Base-by-base conservation (phyloP, 192 early-diverging fungal species). In the Oehlia diaphana region DNA sequence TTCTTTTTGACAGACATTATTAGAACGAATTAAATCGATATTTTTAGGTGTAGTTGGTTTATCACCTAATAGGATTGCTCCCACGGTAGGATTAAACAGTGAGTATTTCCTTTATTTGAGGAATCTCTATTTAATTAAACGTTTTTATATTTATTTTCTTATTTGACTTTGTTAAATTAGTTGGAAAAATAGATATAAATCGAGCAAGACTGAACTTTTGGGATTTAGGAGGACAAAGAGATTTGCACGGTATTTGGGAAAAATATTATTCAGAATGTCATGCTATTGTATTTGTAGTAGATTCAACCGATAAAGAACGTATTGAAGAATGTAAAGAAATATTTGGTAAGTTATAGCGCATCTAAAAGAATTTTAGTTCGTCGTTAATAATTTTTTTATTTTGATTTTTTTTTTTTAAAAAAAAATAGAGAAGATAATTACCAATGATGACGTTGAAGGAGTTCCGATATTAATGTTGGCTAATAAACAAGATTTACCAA, bases 81-180 rank as follows among this genome's bases (percentile, higher is more conserved):
- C 96, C 0, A 99, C 97, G 3, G 94, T 99, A 2, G 97, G 97
- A 13, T 85, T 99, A 31, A 99, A 99, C 80, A 94, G 96, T 91
- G 86, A 72, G 85, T 86, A 58, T 23, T 47, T 35, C 33, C n/a
- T 42, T 21, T 72, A 35, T 80, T 28, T 82, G 2, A 42, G 13
- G 14, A 23, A n/a, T 33, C 39, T 13, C 13, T 35, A 6, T 19
- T 68, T 37, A 23, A 14, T 7, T 26, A n/a, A 65, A 12, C 0
- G 7, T 42, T 8, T 42, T 42, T 42, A 42, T 65, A 31, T 58
- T 58, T 16, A 58, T 21, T 58, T 58, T 0, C 53, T 6, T 19
- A 19, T 58, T 58, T 19, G 53, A 6, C 6, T 31, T 58, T 58
- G 53, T 21, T 63, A 58, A 58, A n/a, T 44, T 50, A 63, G 94